Conservation (phyloP, 129 eudicot species). For the Heracleum sosnowskyi region DNA sequence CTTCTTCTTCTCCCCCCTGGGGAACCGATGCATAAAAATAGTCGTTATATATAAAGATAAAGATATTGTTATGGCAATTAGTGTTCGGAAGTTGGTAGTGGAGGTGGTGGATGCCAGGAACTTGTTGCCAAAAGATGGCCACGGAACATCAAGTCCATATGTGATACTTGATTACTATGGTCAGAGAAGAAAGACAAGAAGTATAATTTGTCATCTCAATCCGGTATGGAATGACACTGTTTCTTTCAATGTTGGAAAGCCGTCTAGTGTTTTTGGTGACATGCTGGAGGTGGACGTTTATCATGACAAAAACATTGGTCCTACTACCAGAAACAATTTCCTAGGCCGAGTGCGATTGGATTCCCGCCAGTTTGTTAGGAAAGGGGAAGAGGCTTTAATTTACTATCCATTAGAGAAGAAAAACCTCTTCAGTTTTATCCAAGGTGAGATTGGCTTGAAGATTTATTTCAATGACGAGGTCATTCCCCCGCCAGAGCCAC, state of each 20-base stretch:
- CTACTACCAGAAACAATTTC: conserved; percentile 70
- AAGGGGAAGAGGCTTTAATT: conserved; percentile 90
- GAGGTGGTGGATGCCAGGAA: conserved; percentile 67
- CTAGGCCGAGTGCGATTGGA: conserved; percentile 67
- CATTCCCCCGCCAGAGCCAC: conserved; percentile 20
- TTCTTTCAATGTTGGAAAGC: conserved; percentile 68
- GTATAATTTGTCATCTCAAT: conserved; percentile 52
- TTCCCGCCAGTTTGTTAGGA: conserved; percentile 73
- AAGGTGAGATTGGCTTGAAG: conserved; percentile 79
- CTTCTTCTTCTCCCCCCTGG: neutral
- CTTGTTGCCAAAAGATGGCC: conserved; percentile 71
- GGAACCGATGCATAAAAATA: neutral
- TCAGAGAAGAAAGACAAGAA: conserved; percentile 64
- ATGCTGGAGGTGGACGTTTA: conserved; percentile 68
- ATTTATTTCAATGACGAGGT: conserved; percentile 57
- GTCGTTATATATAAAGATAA: neutral
- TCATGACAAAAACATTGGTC: conserved; percentile 61
- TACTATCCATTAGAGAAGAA: conserved; percentile 72
- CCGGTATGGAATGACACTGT: conserved; percentile 80
- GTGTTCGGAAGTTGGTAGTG: conserved; percentile 48
- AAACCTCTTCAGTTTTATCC: conserved; percentile 60
- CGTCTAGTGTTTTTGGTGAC: conserved; percentile 75
- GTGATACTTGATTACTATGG: conserved; percentile 69
- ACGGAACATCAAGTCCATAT: conserved; percentile 79
- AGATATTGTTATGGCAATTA: conserved; percentile 27